phyloP scores from a whole-genome alignment of 208 protist species.

The Wallacemonas sp. region DNA sequence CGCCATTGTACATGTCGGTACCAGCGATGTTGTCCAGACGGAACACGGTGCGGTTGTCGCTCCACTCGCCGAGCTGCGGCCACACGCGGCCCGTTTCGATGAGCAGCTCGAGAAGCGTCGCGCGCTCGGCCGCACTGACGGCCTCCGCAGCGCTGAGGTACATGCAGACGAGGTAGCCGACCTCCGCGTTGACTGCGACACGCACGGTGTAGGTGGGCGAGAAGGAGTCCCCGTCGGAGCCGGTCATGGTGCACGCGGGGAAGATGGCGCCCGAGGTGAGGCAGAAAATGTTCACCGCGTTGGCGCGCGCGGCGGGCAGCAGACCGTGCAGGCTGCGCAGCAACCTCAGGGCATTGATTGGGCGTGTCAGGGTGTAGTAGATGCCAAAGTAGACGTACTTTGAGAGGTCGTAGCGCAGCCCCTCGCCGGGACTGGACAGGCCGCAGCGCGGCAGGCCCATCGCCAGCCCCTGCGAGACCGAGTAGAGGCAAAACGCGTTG shows the following conservation, averaged over 20 bases:
- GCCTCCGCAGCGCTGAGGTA: conserved; percentile 64
- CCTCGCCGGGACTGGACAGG: conserved; percentile 62
- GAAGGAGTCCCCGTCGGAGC: conserved; percentile 46
- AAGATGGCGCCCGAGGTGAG: conserved; percentile 78
- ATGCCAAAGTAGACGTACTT: conserved; percentile 87
- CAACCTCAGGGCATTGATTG: conserved; percentile 53
- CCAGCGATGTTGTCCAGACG: conserved; percentile 86
- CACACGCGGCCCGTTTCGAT: conserved; percentile 88
- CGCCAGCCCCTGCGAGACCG: conserved; percentile 65
- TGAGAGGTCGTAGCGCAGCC: conserved; percentile 70
- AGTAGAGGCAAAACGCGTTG: conserved; percentile 81
- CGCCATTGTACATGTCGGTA: conserved; percentile 84
- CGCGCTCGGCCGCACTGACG: conserved; percentile 54
- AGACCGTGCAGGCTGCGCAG: conserved; percentile 73
- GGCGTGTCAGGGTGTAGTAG: conserved; percentile 83
- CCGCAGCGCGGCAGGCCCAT: conserved; percentile 68
- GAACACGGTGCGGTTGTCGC: conserved; percentile 72
- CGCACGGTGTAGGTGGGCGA: conserved; percentile 61
- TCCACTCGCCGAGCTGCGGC: conserved; percentile 85
- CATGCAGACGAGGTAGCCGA: conserved; percentile 76
- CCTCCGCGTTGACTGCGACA: conserved; percentile 84
- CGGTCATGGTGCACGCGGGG: conserved; percentile 77
- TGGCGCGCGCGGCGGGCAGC: conserved; percentile 69
- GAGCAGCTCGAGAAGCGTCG: conserved; percentile 83
- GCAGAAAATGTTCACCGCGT: conserved; percentile 47